Evolutionary conservation across 331 rosid genomes (phyloP).

Genomic region (Saraca asoca): DNA sequence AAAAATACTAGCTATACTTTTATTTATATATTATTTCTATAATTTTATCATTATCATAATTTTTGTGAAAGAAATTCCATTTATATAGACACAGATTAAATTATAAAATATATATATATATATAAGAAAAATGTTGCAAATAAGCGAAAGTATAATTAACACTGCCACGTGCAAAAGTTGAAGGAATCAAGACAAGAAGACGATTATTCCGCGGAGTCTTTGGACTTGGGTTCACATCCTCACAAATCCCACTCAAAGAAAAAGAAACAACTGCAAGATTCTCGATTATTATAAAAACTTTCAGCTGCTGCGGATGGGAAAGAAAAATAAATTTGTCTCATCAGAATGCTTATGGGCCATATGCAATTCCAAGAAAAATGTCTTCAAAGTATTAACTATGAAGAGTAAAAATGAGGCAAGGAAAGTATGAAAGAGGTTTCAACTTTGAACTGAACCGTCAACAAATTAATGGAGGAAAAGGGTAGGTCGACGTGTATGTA

Average conservation of each 20-base stretch:
- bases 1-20: too few species aligned
- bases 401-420: not conserved
- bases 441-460: constrained; percentile 28
- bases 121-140: too few species aligned
- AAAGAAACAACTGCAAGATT: constrained; percentile 37
- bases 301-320: constrained; percentile 27
- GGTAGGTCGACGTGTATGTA: constrained; percentile 36
- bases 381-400: not conserved
- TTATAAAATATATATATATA: too few species aligned
- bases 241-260: constrained; percentile 34
- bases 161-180: not conserved
- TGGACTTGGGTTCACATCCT: constrained; percentile 38
- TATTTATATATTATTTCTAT: too few species aligned
- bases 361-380: not conserved
- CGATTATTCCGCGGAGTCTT: constrained; percentile 24
- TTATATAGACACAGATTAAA: too few species aligned
- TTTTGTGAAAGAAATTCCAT: too few species aligned
- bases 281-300: constrained; percentile 23
- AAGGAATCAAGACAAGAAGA: constrained; percentile 26
- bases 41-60: too few species aligned
- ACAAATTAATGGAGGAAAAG: constrained; percentile 37
- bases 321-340: constrained; percentile 26
- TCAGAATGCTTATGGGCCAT: constrained; percentile 11
- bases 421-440: constrained; percentile 7
- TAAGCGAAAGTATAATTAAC: too few species aligned